Evolutionary conservation across 257 asterid genomes (phyloP).

Genomic region (Solanum lignicaule): DNA sequence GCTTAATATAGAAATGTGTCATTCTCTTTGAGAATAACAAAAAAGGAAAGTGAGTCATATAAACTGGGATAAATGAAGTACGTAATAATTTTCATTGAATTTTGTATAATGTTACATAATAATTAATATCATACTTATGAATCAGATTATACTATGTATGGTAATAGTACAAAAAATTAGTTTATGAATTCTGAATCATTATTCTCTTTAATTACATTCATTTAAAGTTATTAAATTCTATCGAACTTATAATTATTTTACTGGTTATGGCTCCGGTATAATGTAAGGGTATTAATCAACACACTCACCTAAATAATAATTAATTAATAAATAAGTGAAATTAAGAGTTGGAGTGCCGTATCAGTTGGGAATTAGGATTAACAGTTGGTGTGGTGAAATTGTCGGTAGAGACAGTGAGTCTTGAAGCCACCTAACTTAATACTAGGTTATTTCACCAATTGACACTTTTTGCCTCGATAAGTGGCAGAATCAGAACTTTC

Average conservation of each 20-base stretch:
- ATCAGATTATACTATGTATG: neutral
- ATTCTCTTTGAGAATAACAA: no score
- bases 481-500: no score
- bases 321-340: neutral
- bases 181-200: neutral
- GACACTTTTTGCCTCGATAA: neutral
- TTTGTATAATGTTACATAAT: neutral
- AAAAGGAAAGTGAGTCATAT: no score
- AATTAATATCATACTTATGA: no score
- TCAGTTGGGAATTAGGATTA: conserved; percentile 2
- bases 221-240: neutral
- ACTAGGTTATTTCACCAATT: neutral
- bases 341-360: neutral
- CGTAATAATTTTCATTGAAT: neutral
- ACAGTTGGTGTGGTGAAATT: neutral
- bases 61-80: no score
- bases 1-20: no score
- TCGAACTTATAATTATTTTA: neutral
- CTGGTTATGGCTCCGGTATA: neutral
- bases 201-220: neutral
- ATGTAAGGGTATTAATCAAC: neutral
- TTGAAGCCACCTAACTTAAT: neutral
- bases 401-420: conserved; percentile 2
- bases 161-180: no score
- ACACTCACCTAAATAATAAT: neutral